Base-by-base conservation (phyloP, 768 basidiomycete species). In the Flagelloscypha sp. region DNA sequence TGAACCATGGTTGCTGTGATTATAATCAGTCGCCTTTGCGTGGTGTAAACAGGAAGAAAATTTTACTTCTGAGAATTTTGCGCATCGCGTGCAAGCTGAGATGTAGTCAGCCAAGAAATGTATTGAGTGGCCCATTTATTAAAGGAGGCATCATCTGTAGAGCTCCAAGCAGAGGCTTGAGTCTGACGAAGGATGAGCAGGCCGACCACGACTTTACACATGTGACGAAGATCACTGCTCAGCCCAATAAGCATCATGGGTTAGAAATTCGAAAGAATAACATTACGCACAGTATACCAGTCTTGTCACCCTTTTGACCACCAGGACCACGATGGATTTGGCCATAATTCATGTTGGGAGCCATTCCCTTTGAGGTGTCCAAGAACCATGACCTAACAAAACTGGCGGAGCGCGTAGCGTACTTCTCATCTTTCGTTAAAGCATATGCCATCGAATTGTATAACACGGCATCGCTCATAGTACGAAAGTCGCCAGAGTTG, bases 271-370 rank as follows among this genome's bases (percentile, higher is more conserved):
- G 15, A 27, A 27, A 13, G 9, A 27, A 27, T 15, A 9, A 9
- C 25, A 9, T 27, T 9, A 13, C 25, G 25, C 13, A 27, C 25
- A 27, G 25, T 15, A 27, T 27, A 9, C 25, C 25, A 9, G 25
- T 27, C 9, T 27, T 9, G 25, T 27, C 25, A 13, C 25, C 25
- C 9, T 9, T 27, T 32, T 32, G 30, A 32, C n/a, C 17, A n/a
- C 16, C 30, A 11, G 30, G 30, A 11, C 30, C 30, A 17, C 30
- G 30, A 18, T n/a, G n/a, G 11, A 32, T 18, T 17, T 32, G 30
- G n/a, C 11, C 30, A 32, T 32, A 32, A 11, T 32, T 17, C 11
- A 32, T 10, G 17, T 32, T 32, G n/a, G 30, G 30, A 11, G 12
- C 17, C 16, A 11, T 11, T 9, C 25, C 13, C 9, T 9, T 27